Evolutionary conservation across 768 basidiomycete genomes (phyloP), one percentile per base, ranked within the genome.

Genomic region (Hortiboletus campestris): DNA sequence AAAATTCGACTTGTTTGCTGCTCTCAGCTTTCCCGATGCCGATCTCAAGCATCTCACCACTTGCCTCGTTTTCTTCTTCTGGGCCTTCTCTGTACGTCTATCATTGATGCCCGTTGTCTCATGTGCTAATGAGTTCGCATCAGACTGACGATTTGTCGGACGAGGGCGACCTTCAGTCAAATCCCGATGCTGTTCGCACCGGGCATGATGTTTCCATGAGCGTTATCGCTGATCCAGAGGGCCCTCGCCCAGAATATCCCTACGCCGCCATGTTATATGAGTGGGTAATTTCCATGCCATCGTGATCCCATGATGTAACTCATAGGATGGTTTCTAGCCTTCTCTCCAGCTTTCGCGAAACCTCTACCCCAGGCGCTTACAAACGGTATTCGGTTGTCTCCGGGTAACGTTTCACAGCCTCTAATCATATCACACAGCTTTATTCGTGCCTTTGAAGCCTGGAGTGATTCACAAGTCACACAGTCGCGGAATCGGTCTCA

Each of bases 191-290:
- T 25, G 68, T 75, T 19, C 64, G 66, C 35, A 64, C 69, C 0
- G 69, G 73, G 8, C 74, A 75, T 11, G 57, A 67, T 28, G 53
- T 74, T 29, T 74, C 74, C n/a, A 57, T 61, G 40, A 53, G 51
- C 22, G 66, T 75, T 6, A 49, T 74, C 17, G 56, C 50, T 2
- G 17, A 73, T 40, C 69, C 72, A 12, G 63, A 66, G 0, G 58
- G 60, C 6, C 58, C 68, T 9, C 66, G 67, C 22, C 74, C 74
- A 1, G 53, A 68, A 14, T 70, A 71, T 49, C 64, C 72, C 12
- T 75, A 75, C 35, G 74, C 74, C 25, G 73, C 74, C 29, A 75
- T 75, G 74, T 48, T 75, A 17, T 66, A 75, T 53, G 73, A 74
- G 74, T 75, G 53, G 11, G 74, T 67, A 25, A 57, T 44, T 47